Base-by-base conservation (phyloP, 2,329 filamentous ascomycete genomes). In the Penicillium palitans region DNA sequence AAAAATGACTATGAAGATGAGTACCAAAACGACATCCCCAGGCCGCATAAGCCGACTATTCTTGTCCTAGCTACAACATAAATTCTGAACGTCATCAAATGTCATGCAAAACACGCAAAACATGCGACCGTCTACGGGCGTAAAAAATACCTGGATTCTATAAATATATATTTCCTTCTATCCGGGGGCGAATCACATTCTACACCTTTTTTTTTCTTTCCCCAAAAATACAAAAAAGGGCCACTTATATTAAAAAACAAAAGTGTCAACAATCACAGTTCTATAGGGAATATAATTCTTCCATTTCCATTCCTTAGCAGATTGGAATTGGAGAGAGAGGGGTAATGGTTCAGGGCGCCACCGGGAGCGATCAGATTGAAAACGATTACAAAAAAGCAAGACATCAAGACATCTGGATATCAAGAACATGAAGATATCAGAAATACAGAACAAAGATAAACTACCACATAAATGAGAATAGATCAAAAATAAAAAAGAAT, bases 281-380 rank as follows among this genome's bases (percentile, higher is more conserved):
- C 27, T 19, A 24, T 13, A 37, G 40, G 12, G 12, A 17, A 27
- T 25, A 37, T 25, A 37, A 13, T 37, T 44, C n/a, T 29, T 24
- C 41, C 37, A 15, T 3, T 54, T 29, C 41, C 37, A 15, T 3
- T 54, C 19, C 31, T 37, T 40, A 15, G 29, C 21, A 50, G 21
- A 42, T 50, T 49, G 42, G 17, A 51, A 29, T 42, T 51, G 19
- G 31, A 51, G 50, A 54, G 55, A 54, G 55, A 58, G 50, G 55
- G 55, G 50, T 58, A 58, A 48, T 27, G 27, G 27, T 51, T 10
- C 19, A 57, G 15, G 46, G 15, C 53, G 47, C 48, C 54, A 52
- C 48, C 48, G 47, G 53, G 52, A 48, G 24, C 42, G 31, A 48
- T 48, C 46, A 48, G 31, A 48, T 48, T 21, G 46, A 48, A 37